These are phyloP conservation scores for Solanum acaule DNA, from an alignment of 257 asterid species.

Conservation along the genomic window DNA sequence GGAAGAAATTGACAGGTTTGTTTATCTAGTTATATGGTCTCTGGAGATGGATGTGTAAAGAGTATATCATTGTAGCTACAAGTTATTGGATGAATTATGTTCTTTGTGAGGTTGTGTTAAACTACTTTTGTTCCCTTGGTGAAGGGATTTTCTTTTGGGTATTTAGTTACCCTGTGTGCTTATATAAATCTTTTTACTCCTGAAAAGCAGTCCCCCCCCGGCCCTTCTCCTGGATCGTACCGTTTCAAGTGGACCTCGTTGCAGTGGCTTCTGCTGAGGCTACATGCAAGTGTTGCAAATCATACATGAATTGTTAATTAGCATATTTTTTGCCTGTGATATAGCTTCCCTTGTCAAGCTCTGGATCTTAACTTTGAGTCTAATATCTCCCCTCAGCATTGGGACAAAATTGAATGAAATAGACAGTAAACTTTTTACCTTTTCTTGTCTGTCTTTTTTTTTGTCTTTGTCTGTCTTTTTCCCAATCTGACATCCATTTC, in stretches of 20 bases:
- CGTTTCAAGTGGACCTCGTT: not conserved
- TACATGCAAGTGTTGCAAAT: not conserved
- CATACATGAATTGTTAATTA: not conserved
- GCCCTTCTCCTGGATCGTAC: not conserved
- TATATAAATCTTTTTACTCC: not conserved
- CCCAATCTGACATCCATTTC: not conserved
- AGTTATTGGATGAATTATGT: not conserved
- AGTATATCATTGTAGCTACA: not conserved
- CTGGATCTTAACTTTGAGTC: not conserved
- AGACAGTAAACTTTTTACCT: not conserved
- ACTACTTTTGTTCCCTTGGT: not conserved
- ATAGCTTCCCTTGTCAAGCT: not conserved
- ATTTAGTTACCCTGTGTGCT: not conserved
- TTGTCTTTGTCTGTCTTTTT: not conserved
- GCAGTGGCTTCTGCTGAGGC: not conserved
- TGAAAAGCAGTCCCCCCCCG: not conserved
- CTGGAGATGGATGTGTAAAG: not conserved
- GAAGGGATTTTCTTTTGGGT: not conserved
- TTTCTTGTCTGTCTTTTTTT: not conserved
- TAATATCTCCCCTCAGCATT: not conserved
- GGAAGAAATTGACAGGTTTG: conserved; percentile 82
- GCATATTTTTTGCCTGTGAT: not conserved
- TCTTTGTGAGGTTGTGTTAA: not conserved
- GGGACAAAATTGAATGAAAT: not conserved
- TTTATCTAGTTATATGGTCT: not conserved